Base-by-base conservation (phyloP, 768 basidiomycete genomes). In the Kwoniella shandongensis region DNA sequence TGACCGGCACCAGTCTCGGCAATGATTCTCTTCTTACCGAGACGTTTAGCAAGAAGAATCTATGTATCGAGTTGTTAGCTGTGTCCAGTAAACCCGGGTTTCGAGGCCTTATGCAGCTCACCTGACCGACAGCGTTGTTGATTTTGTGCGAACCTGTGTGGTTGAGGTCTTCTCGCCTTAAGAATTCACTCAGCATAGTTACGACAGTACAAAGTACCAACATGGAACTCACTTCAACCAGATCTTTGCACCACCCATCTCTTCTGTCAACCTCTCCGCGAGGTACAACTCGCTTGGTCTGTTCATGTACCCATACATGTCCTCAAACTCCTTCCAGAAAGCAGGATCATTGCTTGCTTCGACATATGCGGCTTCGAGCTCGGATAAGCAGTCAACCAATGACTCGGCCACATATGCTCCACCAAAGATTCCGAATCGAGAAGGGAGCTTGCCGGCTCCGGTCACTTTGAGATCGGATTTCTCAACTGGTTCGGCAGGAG, bases 131-230 rank as follows among this genome's bases (percentile, higher is more conserved):
- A 22, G 94, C 94, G 75, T 99, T 99, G 79, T 98, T 98, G 73
- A 99, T 98, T 78, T 98, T 99, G 78, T 99, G 96, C 10, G 93
- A 97, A 15, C 96, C 96, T 0, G 96, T 98, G 74, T 98, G 94
- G 75, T 99, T 99, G 57, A 78, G 51, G 50, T 78, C 77, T 61
- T 78, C 77, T 54, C 77, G 70, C 61, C 70, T 76, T 26, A 40
- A 18, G 23, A 35, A n/a, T n/a, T 6, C 30, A 12, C 7, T 22
- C 17, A 17, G 42, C 45, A 49, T 35, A 7, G 51, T 48, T 49
- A 27, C 26, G n/a, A 11, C 13, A 17, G 20, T n/a, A 27, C 27
- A 4, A 25, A 20, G 17, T 15, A 1, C 44, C 22, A 13, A 22
- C 11, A 38, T 25, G 12, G 32, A 7, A 55, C 94, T 44, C 92